These are phyloP conservation scores for Ascochyta fabae DNA, from an alignment of 2,329 filamentous ascomycete genomes.

Conservation along the genomic window DNA sequence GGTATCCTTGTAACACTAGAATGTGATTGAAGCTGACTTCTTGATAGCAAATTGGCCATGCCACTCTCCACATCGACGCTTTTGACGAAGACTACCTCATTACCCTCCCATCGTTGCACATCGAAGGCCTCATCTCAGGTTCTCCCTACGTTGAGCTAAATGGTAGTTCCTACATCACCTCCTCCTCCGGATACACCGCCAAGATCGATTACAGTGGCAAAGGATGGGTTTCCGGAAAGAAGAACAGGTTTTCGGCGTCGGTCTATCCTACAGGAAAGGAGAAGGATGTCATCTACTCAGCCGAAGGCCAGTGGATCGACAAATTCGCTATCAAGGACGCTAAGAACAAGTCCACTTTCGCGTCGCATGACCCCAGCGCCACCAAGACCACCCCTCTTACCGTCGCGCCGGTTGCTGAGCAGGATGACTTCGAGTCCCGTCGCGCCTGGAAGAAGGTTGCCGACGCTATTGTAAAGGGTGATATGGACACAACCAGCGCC, in stretches of 20 bases:
- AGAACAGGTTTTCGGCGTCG: slow-evolving; percentile 83
- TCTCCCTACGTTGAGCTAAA: slow-evolving; percentile 92
- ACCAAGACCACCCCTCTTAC: slow-evolving; percentile 68
- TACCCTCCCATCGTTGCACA: slow-evolving; percentile 87
- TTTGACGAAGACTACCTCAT: slow-evolving; percentile 81
- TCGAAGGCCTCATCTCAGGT: slow-evolving; percentile 88
- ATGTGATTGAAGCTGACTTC: not conserved
- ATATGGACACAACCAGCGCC: slow-evolving; percentile 78
- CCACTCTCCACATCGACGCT: slow-evolving; percentile 75
- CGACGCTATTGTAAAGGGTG: slow-evolving; percentile 76
- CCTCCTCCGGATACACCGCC: slow-evolving; percentile 83
- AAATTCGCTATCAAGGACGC: slow-evolving; percentile 78
- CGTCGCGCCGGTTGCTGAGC: slow-evolving; percentile 75
- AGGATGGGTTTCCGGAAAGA: slow-evolving; percentile 94
- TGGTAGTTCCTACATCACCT: slow-evolving; percentile 81
- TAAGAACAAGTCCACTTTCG: slow-evolving; percentile 52
- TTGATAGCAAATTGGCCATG: slow-evolving; percentile 79
- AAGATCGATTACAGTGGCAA: slow-evolving; percentile 94
- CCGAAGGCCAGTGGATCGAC: slow-evolving; percentile 90
- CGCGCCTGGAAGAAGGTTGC: slow-evolving; percentile 89
- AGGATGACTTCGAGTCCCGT: slow-evolving; percentile 86
- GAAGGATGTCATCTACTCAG: slow-evolving; percentile 78
- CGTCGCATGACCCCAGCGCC: slow-evolving; percentile 55
- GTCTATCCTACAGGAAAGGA: slow-evolving; percentile 74
- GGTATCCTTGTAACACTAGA: not conserved